phyloP scores from a whole-genome alignment of 2,329 filamentous ascomycete genomes.

The Colletotrichum caudatum region DNA sequence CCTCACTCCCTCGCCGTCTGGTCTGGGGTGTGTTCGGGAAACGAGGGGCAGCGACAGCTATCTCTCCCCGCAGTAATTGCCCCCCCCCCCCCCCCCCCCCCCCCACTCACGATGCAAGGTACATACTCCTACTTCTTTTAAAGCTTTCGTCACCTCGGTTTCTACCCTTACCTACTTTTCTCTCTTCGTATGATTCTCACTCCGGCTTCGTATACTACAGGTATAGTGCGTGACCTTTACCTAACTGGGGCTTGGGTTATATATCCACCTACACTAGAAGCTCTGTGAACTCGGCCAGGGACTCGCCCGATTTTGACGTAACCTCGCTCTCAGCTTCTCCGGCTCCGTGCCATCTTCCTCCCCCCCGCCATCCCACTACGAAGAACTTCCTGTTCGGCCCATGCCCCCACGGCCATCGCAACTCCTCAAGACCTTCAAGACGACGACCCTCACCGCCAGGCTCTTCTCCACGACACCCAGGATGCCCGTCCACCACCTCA shows the following conservation, averaged over 20 bases:
- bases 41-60: constrained; percentile 36
- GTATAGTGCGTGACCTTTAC: neutral
- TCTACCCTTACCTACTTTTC: neutral
- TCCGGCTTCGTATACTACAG: neutral
- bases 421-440: constrained; percentile 5
- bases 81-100: neutral
- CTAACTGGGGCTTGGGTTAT: neutral
- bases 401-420: constrained; percentile 29
- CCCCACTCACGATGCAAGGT: constrained; percentile 19
- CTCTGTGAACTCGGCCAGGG: constrained; percentile 7
- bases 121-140: constrained; percentile 6
- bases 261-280: neutral
- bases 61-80: neutral
- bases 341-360: constrained; percentile 4
- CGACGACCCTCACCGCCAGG: neutral
- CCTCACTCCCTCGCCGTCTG: constrained; percentile 13
- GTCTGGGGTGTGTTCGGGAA: constrained; percentile 32
- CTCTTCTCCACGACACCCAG: constrained; percentile 46
- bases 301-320: neutral
- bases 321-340: constrained; percentile 21
- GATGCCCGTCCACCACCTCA: constrained; percentile 87
- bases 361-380: neutral
- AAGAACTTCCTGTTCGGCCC: constrained; percentile 1
- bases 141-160: neutral
- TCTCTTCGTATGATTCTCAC: neutral